phyloP scores from a whole-genome alignment of 2,329 filamentous ascomycete genomes.

The Cytospora mali region DNA sequence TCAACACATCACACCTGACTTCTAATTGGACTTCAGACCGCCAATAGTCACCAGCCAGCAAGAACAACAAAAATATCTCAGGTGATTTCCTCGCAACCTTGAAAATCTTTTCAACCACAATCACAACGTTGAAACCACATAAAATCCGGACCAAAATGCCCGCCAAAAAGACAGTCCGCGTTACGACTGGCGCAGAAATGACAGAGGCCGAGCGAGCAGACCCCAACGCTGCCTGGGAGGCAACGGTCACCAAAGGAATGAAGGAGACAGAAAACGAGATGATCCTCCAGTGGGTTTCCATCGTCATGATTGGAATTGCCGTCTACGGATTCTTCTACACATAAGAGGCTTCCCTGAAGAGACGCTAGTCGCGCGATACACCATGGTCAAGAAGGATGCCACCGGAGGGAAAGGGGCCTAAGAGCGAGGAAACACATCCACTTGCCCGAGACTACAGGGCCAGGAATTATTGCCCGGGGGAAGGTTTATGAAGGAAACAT shows the following conservation, averaged over 20 bases:
- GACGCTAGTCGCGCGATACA: no score
- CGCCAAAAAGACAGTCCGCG: slow-evolving; percentile 7
- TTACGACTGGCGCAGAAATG: slow-evolving; percentile 18
- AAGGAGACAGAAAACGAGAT: slow-evolving; percentile 27
- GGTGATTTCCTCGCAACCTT: no score
- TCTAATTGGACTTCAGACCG: not conserved
- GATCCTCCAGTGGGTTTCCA: slow-evolving; percentile 25
- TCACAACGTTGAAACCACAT: no score
- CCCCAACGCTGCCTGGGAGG: slow-evolving; percentile 25
- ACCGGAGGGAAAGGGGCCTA: no score
- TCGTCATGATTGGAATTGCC: slow-evolving; percentile 24
- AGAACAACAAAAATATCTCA: not conserved
- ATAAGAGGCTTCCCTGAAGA: not conserved
- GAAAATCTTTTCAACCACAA: not conserved
- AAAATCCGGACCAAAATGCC: slow-evolving; percentile 8
- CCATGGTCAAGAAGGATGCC: no score
- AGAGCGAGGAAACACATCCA: no score
- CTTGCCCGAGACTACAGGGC: no score
- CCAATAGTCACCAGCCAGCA: not conserved
- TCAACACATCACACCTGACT: not conserved
- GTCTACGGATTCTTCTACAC: slow-evolving; percentile 22
- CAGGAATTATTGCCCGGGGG: no score
- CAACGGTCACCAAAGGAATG: slow-evolving; percentile 26
- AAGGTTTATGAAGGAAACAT: no score
- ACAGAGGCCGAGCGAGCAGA: slow-evolving; percentile 21